phyloP scores from a whole-genome alignment of 2,329 filamentous ascomycete genomes.

The Phaeosphaeria sp. region DNA sequence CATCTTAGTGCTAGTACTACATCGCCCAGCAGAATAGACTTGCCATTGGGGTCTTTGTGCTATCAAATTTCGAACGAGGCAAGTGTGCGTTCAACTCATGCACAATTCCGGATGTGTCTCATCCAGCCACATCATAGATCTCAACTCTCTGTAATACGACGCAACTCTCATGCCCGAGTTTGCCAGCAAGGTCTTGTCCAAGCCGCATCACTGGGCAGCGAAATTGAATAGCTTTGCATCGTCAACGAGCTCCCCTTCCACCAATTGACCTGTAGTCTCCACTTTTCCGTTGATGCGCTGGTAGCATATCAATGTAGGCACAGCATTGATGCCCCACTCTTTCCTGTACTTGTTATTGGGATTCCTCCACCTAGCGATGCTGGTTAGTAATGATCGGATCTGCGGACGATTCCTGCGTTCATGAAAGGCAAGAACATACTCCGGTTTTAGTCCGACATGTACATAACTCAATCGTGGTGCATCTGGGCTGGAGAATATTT shows the following conservation, averaged over 20 bases:
- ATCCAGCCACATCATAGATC: too few relatives aligned
- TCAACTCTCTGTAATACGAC: too few relatives aligned
- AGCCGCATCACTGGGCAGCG: not conserved
- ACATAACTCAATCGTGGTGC: not conserved
- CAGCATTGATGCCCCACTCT: not conserved
- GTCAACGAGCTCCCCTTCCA: not conserved
- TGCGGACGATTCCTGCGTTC: not conserved
- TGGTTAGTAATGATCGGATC: not conserved
- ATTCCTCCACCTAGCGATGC: not conserved
- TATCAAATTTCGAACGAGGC: too few relatives aligned
- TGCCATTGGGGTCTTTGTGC: too few relatives aligned
- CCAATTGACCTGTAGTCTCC: not conserved
- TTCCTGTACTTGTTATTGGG: not conserved
- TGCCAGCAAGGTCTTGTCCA: too few relatives aligned
- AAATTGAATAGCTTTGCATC: not conserved
- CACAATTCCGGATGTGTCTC: too few relatives aligned
- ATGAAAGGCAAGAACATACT: not conserved
- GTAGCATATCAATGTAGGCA: not conserved
- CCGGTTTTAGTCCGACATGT: not conserved
- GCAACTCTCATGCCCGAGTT: too few relatives aligned
- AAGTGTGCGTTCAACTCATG: too few relatives aligned
- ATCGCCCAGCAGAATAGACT: too few relatives aligned
- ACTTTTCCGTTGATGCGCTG: not conserved
- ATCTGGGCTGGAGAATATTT: not conserved
- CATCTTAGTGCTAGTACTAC: too few relatives aligned